Evolutionary conservation across 2,329 filamentous ascomycete genomes (phyloP).

Genomic region (Aureobasidium sp.): DNA sequence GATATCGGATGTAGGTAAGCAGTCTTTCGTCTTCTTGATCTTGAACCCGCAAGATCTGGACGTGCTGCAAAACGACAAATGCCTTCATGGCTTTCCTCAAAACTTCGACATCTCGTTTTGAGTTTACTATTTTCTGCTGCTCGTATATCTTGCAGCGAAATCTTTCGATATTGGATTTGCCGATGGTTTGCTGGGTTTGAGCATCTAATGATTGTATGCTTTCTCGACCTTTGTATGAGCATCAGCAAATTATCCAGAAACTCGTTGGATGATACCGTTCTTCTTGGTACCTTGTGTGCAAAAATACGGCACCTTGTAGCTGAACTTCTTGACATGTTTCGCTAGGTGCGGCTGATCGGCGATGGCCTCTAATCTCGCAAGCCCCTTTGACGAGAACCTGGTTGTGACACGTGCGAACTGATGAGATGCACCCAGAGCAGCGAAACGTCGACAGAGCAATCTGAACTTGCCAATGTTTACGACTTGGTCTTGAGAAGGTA

Average conservation of each 20-base stretch:
- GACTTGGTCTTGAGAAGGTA: constrained; percentile 33
- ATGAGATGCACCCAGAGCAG: constrained; percentile 41
- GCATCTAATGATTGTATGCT: constrained; percentile 14
- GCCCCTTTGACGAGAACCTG: constrained; percentile 42
- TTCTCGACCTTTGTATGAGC: not conserved
- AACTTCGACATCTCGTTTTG: constrained; percentile 42
- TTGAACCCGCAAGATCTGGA: constrained; percentile 55
- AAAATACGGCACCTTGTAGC: constrained; percentile 52
- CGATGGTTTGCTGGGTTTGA: constrained; percentile 19
- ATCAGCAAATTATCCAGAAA: not conserved
- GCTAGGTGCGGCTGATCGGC: constrained; percentile 42
- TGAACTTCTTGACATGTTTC: constrained; percentile 49
- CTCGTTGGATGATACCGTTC: not conserved
- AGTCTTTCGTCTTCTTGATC: constrained; percentile 50
- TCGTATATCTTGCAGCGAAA: constrained; percentile 40
- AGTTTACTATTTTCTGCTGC: constrained; percentile 43
- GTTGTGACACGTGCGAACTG: constrained; percentile 45
- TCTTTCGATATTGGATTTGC: constrained; percentile 29
- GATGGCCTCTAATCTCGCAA: constrained; percentile 41
- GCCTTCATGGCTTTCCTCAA: constrained; percentile 47
- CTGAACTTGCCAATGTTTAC: constrained; percentile 40
- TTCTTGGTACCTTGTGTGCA: constrained; percentile 41
- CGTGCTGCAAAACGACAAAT: constrained; percentile 54
- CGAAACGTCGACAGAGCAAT: constrained; percentile 41
- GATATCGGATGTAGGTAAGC: constrained; percentile 42